Evolutionary conservation across 2,329 filamentous ascomycete species (phyloP), one percentile per base, ranked within the genome.

Genomic region (Claviceps sp.): DNA sequence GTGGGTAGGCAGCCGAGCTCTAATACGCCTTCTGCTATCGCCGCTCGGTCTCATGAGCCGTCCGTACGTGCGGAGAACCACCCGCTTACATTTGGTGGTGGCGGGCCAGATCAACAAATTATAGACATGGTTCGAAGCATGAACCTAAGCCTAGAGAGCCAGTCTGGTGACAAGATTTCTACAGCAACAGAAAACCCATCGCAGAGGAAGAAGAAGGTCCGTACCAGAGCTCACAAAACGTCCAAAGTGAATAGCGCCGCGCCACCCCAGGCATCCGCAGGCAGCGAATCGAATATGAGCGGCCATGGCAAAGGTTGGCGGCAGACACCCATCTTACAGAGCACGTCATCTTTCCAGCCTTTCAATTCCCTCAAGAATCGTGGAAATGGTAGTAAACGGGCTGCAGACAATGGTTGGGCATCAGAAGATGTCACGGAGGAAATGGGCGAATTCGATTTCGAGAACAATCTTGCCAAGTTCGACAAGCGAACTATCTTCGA

Each of bases 341-440:
- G 76, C 52, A 80, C 73, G 7, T 66, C 77, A 3, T 79, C 78
- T 0, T 84, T 83, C 54, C 80, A 83, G 60, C 80, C 80, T 0
- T 83, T 78, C 58, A 69, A 73, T 44, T 76, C 76, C 1, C 64
- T 83, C 1, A 88, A 77, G 71, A 83, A 65, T 65, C 77, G 67
- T 64, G 69, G 62, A 55, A 68, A 71, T 58, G 73, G 71, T 54
- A 70, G 65, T 52, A 72, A 66, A 58, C 66, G 64, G 45, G 64
- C 64, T 34, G 67, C 67, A 8, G 78, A 88, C 44, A 94, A 88
- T 64, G 91, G 88, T 3, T 97, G 91, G 90, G 89, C 88, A 4
- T 96, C 91, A 0, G 93, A 96, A 63, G 91, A 97, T 3, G 90
- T 91, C 22, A 96, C 88, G 0, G 93, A 97, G 68, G 91, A 94